A percentile compares a stretch with the other conserved stretches of the same genome.
Evolutionary conservation across 192 early-diverging fungal genomes (phyloP).

Genomic region (Rhizophagus prolifer): DNA sequence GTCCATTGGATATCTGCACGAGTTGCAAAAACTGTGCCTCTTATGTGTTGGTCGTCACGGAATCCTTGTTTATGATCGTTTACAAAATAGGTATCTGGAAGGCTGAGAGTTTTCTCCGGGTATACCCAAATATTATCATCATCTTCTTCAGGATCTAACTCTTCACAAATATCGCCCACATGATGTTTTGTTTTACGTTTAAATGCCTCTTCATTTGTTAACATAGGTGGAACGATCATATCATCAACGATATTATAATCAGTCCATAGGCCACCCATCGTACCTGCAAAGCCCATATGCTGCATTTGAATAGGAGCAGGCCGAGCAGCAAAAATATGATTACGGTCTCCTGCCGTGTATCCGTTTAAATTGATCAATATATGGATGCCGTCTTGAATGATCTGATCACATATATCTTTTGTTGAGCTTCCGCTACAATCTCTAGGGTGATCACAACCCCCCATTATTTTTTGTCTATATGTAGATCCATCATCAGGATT

Average conservation of each 20-base stretch:
- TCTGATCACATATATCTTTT: constrained; percentile 73
- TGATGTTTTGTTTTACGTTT: not conserved
- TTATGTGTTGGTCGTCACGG: constrained; percentile 70
- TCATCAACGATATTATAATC: constrained; percentile 81
- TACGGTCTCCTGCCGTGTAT: constrained; percentile 94
- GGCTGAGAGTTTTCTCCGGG: constrained; percentile 86
- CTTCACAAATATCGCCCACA: constrained; percentile 27
- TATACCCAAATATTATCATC: constrained; percentile 68
- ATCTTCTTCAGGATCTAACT: constrained; percentile 53
- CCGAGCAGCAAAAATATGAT: constrained; percentile 92
- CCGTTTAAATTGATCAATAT: constrained; percentile 92
- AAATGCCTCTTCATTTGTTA: constrained; percentile 25
- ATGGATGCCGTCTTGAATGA: constrained; percentile 79
- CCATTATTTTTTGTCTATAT: constrained; percentile 79
- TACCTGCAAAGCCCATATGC: constrained; percentile 94
- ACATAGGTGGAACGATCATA: constrained; percentile 65
- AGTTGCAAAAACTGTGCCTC: constrained; percentile 32
- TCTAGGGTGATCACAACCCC: constrained; percentile 75
- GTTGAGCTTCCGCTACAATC: constrained; percentile 73
- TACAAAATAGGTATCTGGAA: constrained; percentile 93
- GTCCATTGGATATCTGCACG: constrained; percentile 60
- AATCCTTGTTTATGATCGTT: constrained; percentile 94
- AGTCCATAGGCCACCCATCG: constrained; percentile 83
- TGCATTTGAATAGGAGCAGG: constrained; percentile 86
- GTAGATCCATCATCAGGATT: constrained; percentile 73